Evolutionary conservation across 495 filamentous ascomycete species (phyloP).

Genomic region (Neurospora sp.): DNA sequence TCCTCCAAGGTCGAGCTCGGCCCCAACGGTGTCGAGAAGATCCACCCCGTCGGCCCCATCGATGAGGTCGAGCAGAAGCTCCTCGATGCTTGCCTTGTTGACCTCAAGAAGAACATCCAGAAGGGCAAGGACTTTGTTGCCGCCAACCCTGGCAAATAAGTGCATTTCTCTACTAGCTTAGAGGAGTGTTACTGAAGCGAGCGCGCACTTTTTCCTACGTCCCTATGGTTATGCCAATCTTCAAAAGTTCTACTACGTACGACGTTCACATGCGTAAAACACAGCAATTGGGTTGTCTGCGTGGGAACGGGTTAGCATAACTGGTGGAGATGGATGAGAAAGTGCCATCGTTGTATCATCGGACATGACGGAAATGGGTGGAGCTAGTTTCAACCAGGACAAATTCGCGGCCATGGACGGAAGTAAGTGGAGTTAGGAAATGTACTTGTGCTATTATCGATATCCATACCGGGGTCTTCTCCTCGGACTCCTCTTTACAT

Average conservation of each 20-base stretch:
- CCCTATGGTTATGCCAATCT: not conserved
- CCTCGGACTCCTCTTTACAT: not conserved
- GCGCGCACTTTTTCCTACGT: not conserved
- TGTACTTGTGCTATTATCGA: not conserved
- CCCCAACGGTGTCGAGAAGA: conserved; percentile 91
- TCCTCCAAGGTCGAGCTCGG: conserved; percentile 88
- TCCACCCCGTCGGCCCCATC: conserved; percentile 71
- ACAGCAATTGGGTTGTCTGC: not conserved
- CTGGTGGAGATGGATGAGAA: not conserved
- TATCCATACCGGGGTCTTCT: not conserved
- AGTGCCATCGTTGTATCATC: not conserved
- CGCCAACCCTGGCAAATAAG: conserved; percentile 45
- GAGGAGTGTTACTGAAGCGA: not conserved
- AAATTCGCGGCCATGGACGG: not conserved
- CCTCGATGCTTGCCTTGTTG: conserved; percentile 67
- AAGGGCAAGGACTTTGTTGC: conserved; percentile 46
- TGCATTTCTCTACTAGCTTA: not conserved
- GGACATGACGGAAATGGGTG: not conserved
- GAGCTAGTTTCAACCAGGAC: not conserved
- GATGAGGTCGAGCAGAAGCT: conserved; percentile 81
- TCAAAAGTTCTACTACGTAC: not conserved
- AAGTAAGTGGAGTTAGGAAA: not conserved
- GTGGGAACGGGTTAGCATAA: not conserved
- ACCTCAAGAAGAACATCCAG: conserved; percentile 74
- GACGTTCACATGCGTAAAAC: not conserved